These are phyloP conservation scores for Eremothecium gossypii DNA, from an alignment of 1,139 yeast species.

Conservation along the genomic window DNA sequence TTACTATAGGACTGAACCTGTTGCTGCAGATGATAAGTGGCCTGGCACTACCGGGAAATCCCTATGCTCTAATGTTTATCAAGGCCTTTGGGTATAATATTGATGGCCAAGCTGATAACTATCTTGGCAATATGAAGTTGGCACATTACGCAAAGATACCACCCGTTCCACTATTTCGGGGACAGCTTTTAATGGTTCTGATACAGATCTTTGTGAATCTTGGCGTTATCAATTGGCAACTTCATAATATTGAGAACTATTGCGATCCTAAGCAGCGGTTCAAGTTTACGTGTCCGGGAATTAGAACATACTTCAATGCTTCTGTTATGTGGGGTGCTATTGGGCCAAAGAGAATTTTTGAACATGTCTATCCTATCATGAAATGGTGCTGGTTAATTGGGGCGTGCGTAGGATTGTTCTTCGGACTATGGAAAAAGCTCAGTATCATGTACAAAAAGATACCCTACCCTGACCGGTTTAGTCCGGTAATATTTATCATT, in stretches of 20 bases:
- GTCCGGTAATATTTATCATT: constrained; percentile 41
- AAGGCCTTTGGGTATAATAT: constrained; percentile 54
- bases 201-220: constrained; percentile 40
- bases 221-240: constrained; percentile 47
- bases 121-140: constrained; percentile 46
- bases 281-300: constrained; percentile 39
- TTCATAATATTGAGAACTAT: constrained; percentile 38
- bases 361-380: constrained; percentile 40
- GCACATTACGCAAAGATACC: constrained; percentile 55
- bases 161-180: constrained; percentile 52
- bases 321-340: constrained; percentile 57
- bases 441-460: constrained; percentile 25
- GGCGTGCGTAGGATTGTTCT: constrained; percentile 37
- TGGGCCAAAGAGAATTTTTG: constrained; percentile 54
- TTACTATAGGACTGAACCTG: constrained; percentile 45
- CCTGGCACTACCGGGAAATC: constrained; percentile 56
- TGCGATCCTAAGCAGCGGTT: constrained; percentile 38
- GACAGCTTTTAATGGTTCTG: constrained; percentile 42
- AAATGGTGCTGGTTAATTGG: constrained; percentile 49
- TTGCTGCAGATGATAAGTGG: constrained; percentile 55
- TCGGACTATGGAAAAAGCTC: constrained; percentile 35
- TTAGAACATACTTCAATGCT: constrained; percentile 41
- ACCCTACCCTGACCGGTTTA: constrained; percentile 32
- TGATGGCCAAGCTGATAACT: constrained; percentile 51
- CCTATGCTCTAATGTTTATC: constrained; percentile 48